Base-by-base conservation (phyloP, 2,329 filamentous ascomycete species). In the Emmonsiellopsis sp. region DNA sequence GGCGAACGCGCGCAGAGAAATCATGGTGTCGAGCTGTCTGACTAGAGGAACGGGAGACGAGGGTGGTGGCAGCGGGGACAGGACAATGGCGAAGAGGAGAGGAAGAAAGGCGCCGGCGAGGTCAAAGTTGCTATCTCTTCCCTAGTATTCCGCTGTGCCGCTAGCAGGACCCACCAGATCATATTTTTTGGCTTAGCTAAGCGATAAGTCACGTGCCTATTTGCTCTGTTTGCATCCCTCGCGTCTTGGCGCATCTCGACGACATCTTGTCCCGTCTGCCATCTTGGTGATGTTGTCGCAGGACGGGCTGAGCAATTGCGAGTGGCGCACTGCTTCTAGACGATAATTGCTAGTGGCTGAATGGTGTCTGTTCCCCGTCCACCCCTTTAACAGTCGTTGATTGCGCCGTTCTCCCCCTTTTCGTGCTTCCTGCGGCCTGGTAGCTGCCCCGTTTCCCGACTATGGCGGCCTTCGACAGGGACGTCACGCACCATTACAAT, bases 401-500 rank as follows among this genome's bases (percentile, higher is more conserved):
- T 8, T 46, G 26, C 5, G 26, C 13, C 26, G 2, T n/a, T n/a
- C 20, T 26, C 1, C 20, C 20, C 20, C 30, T 34, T 34, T 34
- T 48, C 6, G 7, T 37, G 7, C 15, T 26, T 35, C 10, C 9
- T 35, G 16, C 10, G 32, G 15, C 43, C 31, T 15, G 11, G 13
- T 15, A 16, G 2, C 13, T 30, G 42, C 35, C 51, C 52, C 34
- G 32, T 44, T 54, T 16, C 49, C 53, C 41, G 59, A 72, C 62
- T 52, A 77, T 82, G 85, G 79, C 83, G 58, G 87, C 93, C 65
- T 81, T 84, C 63, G 86, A 93, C 65, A 78, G 84, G 57, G 83
- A 81, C 45, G 82, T 97, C 52, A 82, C 93, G 63, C 90, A 90
- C 62, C 90, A 95, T 73, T 97, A 97, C 75, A 87, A 90, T 69